Percentiles rank a stretch among this genome's conserved stretches.
Evolutionary conservation across 805 yeast species (phyloP).

Genomic region (Teunomyces atbi): DNA sequence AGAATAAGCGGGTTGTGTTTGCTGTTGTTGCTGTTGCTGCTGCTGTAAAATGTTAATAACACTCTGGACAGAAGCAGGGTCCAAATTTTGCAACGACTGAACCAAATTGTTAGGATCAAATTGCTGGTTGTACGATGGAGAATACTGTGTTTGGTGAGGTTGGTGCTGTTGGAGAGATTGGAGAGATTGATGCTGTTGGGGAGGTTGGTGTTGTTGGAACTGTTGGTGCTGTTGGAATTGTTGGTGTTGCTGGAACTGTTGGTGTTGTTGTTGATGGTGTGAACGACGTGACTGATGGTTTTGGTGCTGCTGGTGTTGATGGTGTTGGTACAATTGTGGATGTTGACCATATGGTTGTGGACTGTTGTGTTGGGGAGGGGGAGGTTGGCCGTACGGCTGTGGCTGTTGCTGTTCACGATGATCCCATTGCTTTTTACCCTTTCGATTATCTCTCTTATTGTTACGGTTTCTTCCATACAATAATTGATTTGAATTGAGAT

Average conservation of each 20-base stretch:
- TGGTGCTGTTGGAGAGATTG: slow-evolving; percentile 3
- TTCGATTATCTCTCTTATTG: not conserved
- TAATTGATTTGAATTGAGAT: not conserved
- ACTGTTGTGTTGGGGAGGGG: not conserved
- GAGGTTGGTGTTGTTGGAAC: slow-evolving; percentile 4
- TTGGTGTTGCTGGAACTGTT: not conserved
- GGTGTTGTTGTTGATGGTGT: slow-evolving; percentile 4
- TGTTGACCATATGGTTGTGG: slow-evolving; percentile 7
- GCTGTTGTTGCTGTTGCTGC: slow-evolving; percentile 22
- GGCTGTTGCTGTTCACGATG: not conserved
- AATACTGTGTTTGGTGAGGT: slow-evolving; percentile 1
- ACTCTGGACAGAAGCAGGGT: slow-evolving; percentile 33
- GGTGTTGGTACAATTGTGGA: slow-evolving; percentile 5
- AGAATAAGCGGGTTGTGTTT: slow-evolving; percentile 8
- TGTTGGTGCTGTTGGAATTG: slow-evolving; percentile 6
- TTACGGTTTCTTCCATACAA: slow-evolving; percentile 1
- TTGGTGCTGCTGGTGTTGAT: not conserved
- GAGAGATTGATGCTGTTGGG: too few relatives aligned
- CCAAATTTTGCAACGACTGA: slow-evolving; percentile 23
- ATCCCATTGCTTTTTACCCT: slow-evolving; percentile 2
- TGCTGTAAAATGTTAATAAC: slow-evolving; percentile 30
- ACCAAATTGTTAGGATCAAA: slow-evolving; percentile 9
- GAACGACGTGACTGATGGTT: not conserved
- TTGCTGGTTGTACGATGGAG: slow-evolving; percentile 5
- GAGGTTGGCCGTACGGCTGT: slow-evolving; percentile 1